Conservation (phyloP, 208 protist species). For the Crithidia sp. region DNA sequence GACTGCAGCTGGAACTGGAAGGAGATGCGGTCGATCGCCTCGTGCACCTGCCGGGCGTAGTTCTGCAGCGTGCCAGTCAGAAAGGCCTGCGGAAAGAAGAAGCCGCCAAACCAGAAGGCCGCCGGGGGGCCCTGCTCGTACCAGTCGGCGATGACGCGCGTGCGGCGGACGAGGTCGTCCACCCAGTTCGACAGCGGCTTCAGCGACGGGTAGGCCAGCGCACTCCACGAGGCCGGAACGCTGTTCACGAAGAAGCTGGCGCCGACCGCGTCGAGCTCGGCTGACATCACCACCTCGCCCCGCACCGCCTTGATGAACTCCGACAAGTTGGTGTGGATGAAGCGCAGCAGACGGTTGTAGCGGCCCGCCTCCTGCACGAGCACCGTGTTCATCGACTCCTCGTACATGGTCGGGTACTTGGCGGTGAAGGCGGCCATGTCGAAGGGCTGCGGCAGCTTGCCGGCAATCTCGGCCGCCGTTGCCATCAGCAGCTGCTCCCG, state of each 20-base stretch:
- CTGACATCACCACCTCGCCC: constrained; percentile 97
- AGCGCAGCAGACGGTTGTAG: constrained; percentile 94
- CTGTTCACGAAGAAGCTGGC: constrained; percentile 96
- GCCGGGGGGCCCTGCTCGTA: constrained; percentile 85
- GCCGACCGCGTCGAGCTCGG: constrained; percentile 94
- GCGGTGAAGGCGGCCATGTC: constrained; percentile 78
- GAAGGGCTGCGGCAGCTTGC: constrained; percentile 87
- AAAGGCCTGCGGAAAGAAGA: constrained; percentile 98
- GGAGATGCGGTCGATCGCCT: constrained; percentile 96
- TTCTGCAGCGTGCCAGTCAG: constrained; percentile 97
- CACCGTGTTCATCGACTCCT: constrained; percentile 96
- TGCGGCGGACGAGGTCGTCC: constrained; percentile 93
- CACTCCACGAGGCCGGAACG: constrained; percentile 90
- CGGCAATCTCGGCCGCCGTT: constrained; percentile 84
- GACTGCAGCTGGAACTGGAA: constrained; percentile 89
- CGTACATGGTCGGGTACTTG: constrained; percentile 93
- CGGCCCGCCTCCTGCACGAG: constrained; percentile 93
- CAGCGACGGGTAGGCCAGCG: constrained; percentile 95
- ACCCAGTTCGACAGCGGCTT: constrained; percentile 97
- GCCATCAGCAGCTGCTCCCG: constrained; percentile 79
- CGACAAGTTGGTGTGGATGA: constrained; percentile 87
- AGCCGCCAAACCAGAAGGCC: constrained; percentile 96
- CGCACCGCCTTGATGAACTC: constrained; percentile 95
- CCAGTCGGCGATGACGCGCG: constrained; percentile 92
- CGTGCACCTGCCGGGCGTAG: constrained; percentile 93